These are phyloP conservation scores for Phytophthora pinifolia DNA, from an alignment of 352 stramenopile species.

Conservation along the genomic window DNA sequence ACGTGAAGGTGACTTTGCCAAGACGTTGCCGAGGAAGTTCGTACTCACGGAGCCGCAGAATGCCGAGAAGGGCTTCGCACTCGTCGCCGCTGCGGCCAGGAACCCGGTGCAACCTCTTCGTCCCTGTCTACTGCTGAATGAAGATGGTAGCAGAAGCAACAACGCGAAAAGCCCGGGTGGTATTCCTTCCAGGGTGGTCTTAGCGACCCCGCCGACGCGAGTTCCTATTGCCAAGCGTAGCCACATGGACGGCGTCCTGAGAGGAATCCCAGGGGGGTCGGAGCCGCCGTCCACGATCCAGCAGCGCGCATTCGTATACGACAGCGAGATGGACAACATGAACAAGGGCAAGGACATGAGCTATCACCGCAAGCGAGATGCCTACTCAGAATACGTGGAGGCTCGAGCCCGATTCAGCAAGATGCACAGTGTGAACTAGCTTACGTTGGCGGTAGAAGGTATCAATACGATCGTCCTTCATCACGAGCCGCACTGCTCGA, in stretches of 20 bases:
- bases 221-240: slow-evolving; percentile 68
- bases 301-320: slow-evolving; percentile 59
- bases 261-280: slow-evolving; percentile 47
- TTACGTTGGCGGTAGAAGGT: not conserved
- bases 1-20: slow-evolving; percentile 47
- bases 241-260: slow-evolving; percentile 79
- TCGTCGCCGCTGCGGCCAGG: slow-evolving; percentile 49
- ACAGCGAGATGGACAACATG: slow-evolving; percentile 77
- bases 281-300: slow-evolving; percentile 42
- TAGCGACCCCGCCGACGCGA: slow-evolving; percentile 26
- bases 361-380: slow-evolving; percentile 80
- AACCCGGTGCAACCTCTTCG: slow-evolving; percentile 58
- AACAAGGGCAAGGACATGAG: slow-evolving; percentile 72
- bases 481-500: slow-evolving; percentile 5
- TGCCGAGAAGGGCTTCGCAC: slow-evolving; percentile 44
- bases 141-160: slow-evolving; percentile 33
- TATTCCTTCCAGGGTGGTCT: slow-evolving; percentile 3
- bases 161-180: slow-evolving; percentile 20
- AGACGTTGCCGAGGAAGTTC: slow-evolving; percentile 62
- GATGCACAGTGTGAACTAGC: slow-evolving; percentile 86
- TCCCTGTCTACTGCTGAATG: slow-evolving; percentile 35
- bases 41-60: slow-evolving; percentile 59
- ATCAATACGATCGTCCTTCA: slow-evolving; percentile 14
- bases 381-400: slow-evolving; percentile 89
- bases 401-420: slow-evolving; percentile 87